Evolutionary conservation across 2,329 filamentous ascomycete genomes (phyloP).

Genomic region (Fusarium torreyae): DNA sequence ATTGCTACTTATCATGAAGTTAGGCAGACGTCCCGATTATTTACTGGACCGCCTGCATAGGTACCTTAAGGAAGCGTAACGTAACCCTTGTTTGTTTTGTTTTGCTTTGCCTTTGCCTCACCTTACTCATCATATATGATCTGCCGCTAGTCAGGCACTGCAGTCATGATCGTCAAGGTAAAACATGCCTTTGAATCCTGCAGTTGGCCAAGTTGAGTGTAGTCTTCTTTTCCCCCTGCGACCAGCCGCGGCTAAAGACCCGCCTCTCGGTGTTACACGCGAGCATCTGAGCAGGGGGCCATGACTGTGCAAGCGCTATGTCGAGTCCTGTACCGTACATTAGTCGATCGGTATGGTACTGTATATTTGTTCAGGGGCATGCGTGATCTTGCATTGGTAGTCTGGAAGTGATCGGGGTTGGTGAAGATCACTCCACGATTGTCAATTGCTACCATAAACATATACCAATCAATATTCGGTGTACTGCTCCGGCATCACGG

Average conservation of each 20-base stretch:
- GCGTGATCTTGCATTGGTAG: constrained; percentile 46
- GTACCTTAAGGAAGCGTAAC: neutral
- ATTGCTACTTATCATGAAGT: too few relatives aligned
- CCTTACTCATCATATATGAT: constrained; percentile 26
- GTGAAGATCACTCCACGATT: constrained; percentile 4
- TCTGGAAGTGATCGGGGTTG: constrained; percentile 11
- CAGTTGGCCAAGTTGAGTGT: constrained; percentile 31
- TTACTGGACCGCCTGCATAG: too few relatives aligned
- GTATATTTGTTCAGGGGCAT: constrained; percentile 21
- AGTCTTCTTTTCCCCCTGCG: constrained; percentile 27
- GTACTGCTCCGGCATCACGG: too few relatives aligned
- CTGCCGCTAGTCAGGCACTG: constrained; percentile 20
- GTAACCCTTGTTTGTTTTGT: constrained; percentile 16
- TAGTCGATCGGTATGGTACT: neutral
- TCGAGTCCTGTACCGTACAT: constrained; percentile 3
- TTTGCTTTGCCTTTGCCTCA: constrained; percentile 2
- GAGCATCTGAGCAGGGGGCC: constrained; percentile 15
- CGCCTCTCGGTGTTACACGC: constrained; percentile 42
- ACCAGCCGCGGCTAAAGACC: constrained; percentile 35
- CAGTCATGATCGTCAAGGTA: constrained; percentile 24
- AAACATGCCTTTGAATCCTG: constrained; percentile 14
- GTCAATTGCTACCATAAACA: neutral
- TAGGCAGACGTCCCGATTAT: too few relatives aligned
- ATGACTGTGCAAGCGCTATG: constrained; percentile 19
- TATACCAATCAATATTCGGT: too few relatives aligned